A percentile compares a stretch with the other conserved stretches of the same genome.
phyloP scores from a whole-genome alignment of 805 yeast genomes.

The Candida manassasensis region DNA sequence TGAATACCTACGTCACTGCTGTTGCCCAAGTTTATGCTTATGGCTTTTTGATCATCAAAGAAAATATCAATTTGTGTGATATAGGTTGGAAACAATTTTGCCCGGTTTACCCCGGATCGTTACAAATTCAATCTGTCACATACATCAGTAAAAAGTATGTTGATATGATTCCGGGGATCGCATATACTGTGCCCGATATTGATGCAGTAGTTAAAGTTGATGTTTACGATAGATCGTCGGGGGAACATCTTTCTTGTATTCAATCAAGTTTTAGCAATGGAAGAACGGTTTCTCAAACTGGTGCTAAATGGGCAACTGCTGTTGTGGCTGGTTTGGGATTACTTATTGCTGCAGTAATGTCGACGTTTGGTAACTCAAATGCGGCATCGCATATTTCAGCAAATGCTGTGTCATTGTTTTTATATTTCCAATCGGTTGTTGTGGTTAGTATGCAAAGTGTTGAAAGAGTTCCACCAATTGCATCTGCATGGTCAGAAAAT shows the following conservation, averaged over 20 bases:
- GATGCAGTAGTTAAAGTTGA: slow-evolving; percentile 70
- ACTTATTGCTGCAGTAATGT: slow-evolving; percentile 72
- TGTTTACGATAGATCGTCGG: slow-evolving; percentile 37
- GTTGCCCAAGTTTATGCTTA: slow-evolving; percentile 76
- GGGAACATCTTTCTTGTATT: slow-evolving; percentile 60
- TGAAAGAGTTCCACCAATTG: slow-evolving; percentile 85
- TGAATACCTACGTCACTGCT: slow-evolving; percentile 64
- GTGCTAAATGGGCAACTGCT: slow-evolving; percentile 93
- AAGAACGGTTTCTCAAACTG: slow-evolving; percentile 72
- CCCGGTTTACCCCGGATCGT: slow-evolving; percentile 77
- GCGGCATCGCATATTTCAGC: slow-evolving; percentile 90
- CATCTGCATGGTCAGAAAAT: slow-evolving; percentile 87
- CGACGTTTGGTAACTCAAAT: slow-evolving; percentile 80
- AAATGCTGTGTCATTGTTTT: slow-evolving; percentile 75
- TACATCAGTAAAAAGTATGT: slow-evolving; percentile 50
- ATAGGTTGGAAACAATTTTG: slow-evolving; percentile 83
- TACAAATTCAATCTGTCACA: slow-evolving; percentile 69
- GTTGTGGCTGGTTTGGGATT: slow-evolving; percentile 85
- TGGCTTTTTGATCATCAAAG: slow-evolving; percentile 67
- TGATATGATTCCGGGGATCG: slow-evolving; percentile 71
- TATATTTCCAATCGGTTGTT: slow-evolving; percentile 85
- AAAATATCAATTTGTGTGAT: slow-evolving; percentile 57
- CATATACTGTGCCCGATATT: slow-evolving; percentile 80
- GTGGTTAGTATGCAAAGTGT: slow-evolving; percentile 82
- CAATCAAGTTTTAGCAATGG: slow-evolving; percentile 74